Evolutionary conservation across 2,329 filamentous ascomycete genomes (phyloP).

Genomic region (Cytospora schulzeri): DNA sequence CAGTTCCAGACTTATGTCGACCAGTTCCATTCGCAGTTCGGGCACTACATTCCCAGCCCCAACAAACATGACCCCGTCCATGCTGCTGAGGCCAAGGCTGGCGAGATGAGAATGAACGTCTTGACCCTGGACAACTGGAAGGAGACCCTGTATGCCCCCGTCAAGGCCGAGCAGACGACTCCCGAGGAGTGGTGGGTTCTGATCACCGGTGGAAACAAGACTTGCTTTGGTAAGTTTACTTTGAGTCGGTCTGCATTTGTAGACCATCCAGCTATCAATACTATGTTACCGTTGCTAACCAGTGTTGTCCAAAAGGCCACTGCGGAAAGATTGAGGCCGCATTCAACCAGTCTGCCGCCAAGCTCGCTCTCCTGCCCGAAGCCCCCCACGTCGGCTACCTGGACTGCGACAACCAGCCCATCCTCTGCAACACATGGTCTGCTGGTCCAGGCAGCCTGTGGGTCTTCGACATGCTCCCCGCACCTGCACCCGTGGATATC

Average conservation of each 20-base stretch:
- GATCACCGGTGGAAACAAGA: conserved; percentile 75
- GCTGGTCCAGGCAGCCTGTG: conserved; percentile 66
- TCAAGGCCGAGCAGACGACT: conserved; percentile 58
- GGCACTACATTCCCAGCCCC: conserved; percentile 50
- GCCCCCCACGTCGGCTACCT: conserved; percentile 69
- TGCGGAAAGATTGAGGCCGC: conserved; percentile 67
- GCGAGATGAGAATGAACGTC: conserved; percentile 53
- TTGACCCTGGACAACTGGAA: conserved; percentile 73
- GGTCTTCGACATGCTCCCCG: conserved; percentile 67
- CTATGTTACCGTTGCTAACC: conserved; percentile 24
- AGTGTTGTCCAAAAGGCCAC: conserved; percentile 51
- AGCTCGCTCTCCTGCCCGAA: conserved; percentile 62
- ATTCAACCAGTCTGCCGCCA: conserved; percentile 65
- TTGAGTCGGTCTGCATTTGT: conserved; percentile 1
- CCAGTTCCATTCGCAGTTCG: conserved; percentile 59
- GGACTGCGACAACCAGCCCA: conserved; percentile 73
- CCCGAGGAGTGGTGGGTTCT: conserved; percentile 79
- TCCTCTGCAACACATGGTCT: conserved; percentile 76
- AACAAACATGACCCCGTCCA: conserved; percentile 40
- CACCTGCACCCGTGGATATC: conserved; percentile 64
- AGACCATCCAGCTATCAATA: neutral
- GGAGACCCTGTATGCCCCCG: conserved; percentile 63
- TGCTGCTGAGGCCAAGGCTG: conserved; percentile 54
- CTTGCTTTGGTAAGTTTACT: conserved; percentile 64
- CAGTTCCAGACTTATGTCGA: conserved; percentile 67